Evolutionary conservation across 495 filamentous ascomycete species (phyloP), one percentile per base, ranked within the genome.

Genomic region (Podospora pseudocomata): DNA sequence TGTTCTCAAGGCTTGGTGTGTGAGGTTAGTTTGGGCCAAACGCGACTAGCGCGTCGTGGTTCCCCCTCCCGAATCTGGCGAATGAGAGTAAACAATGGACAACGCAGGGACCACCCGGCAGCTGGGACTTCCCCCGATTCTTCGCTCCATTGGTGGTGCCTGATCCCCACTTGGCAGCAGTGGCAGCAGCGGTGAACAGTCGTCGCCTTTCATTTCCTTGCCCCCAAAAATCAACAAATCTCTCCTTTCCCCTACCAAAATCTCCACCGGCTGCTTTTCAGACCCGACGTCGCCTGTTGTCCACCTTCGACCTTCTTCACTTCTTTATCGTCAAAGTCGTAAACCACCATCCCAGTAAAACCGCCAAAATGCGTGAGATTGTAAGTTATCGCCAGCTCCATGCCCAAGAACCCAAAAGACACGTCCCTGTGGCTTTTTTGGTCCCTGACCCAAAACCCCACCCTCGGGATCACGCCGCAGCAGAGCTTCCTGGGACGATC

Each of bases 281-380:
- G 60, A 49, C 68, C 59, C 68, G 69, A 60, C 60, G 61, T 63
- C 30, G 61, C 5, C 55, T 58, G 55, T 26, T 58, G 55, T 58
- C 20, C 32, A 65, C 65, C 55, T 64, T 64, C 60, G 60, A 64
- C 56, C 68, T 67, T 66, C 57, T 66, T 65, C 49, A 60, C 66
- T 70, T 74, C 67, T 72, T 69, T 65, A 74, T 71, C 55, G 55
- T 26, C 55, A 5, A 26, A 58, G 23, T 19, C 3, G 15, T 18
- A 58, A 58, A 58, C 15, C 55, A 58, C n/a, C 55, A 69, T 70
- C 54, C 57, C 67, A 69, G 71, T 74, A 71, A 71, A 71, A 78
- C 76, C 74, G 65, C 71, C 85, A 89, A 83, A 74, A 96, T 96
- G 92, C 92, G 93, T 90, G 92, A 96, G 87, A 96, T 96, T 80